Base-by-base conservation (phyloP, 2,329 filamentous ascomycete genomes). In the Xylariaceae sp. region DNA sequence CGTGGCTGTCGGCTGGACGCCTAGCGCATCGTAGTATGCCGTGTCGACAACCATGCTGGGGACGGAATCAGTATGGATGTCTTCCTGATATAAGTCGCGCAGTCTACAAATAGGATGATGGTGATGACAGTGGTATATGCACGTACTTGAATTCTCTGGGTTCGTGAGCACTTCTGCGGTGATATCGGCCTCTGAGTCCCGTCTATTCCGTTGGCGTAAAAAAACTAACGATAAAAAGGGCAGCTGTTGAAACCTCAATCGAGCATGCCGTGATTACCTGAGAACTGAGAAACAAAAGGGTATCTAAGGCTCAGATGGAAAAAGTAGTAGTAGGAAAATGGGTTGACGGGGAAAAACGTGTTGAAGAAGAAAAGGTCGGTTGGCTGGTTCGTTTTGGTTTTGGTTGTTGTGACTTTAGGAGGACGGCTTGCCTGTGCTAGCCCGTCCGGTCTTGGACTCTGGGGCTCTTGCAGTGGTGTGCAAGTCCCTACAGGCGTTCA, bases 11-110 rank as follows among this genome's bases (percentile, higher is more conserved):
- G 91, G 88, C 77, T 87, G 80, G 70, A 97, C 92, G 71, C 89
- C 90, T 45, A 97, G 81, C 68, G 85, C 86, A 76, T 96, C 92
- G 76, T 95, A 95, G 77, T 96, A 96, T 68, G 85, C 79, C 60
- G 90, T 95, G 75, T 96, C 91, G 70, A 88, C 89, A 69, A 94
- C 91, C 91, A 95, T 95, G 45, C 51, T 67, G 62, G 4, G n/a
- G 47, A 39, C 5, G 18, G 18, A 30, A 34, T 39, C 7, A 13
- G 37, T 13, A 42, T 23, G 57, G 10, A 49, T 60, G 47, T 59
- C 30, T 39, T 56, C 47, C 49, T 58, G 34, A 35, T 35, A 54
- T 23, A 50, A 18, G 10, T 42, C 34, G 51, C 18, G 42, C 34
- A 23, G 44, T 30, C 23, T 30, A 5, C 23, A 30, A 4, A 30